A percentile compares a stretch with the other conserved stretches of the same genome.
phyloP scores from a whole-genome alignment of 2,329 filamentous ascomycete genomes.

The Cladosporium sp. region DNA sequence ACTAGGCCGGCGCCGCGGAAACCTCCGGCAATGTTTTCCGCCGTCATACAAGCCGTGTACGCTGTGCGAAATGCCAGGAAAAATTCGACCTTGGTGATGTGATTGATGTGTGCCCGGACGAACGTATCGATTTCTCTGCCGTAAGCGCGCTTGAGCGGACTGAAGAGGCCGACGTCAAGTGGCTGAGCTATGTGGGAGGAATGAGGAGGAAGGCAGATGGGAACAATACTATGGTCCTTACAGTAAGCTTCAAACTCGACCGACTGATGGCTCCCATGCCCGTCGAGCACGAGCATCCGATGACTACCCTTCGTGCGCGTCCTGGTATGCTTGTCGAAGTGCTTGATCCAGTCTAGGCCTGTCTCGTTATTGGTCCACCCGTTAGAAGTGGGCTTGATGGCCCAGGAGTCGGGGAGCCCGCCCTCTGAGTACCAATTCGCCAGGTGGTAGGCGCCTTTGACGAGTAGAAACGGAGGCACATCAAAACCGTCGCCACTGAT shows the following conservation, averaged over 20 bases:
- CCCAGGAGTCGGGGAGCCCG: slow-evolving; percentile 19
- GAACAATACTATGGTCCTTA: slow-evolving; percentile 17
- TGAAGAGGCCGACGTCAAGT: slow-evolving; percentile 35
- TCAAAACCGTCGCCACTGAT: slow-evolving; percentile 18
- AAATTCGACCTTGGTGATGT: slow-evolving; percentile 28
- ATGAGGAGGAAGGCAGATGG: slow-evolving; percentile 18
- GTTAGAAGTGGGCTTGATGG: slow-evolving; percentile 13
- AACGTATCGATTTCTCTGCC: slow-evolving; percentile 25
- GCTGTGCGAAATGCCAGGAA: slow-evolving; percentile 12
- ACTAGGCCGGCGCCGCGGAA: slow-evolving; percentile 31
- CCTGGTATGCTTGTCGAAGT: slow-evolving; percentile 1
- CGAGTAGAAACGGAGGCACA: slow-evolving; percentile 23
- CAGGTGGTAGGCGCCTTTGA: slow-evolving; percentile 14
- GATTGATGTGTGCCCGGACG: slow-evolving; percentile 25
- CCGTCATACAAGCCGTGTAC: slow-evolving; percentile 23
- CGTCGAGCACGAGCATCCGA: slow-evolving; percentile 16
- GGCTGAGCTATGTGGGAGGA: slow-evolving; percentile 35
- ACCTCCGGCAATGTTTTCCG: slow-evolving; percentile 25
- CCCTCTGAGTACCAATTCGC: neutral
- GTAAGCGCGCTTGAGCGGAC: slow-evolving; percentile 32
- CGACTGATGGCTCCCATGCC: slow-evolving; percentile 16
- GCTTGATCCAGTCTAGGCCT: neutral
- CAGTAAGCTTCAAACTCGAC: slow-evolving; percentile 17
- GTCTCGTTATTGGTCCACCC: neutral
- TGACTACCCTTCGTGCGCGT: neutral